Base-by-base conservation (phyloP, 257 asterid species). In the Solanum pinnatisectum region DNA sequence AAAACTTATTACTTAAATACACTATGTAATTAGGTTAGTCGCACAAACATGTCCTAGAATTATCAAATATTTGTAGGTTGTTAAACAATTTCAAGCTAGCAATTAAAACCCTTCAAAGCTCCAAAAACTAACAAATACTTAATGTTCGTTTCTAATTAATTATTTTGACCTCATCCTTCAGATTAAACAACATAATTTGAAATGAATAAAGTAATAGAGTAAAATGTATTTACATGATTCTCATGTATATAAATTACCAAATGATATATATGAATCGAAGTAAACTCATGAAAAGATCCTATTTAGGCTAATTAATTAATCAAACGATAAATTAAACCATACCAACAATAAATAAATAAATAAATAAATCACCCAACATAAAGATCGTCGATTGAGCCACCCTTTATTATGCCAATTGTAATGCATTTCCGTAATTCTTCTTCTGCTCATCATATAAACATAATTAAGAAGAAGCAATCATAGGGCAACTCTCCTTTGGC, bases 401-500 rank as follows among this genome's bases (percentile, higher is more conserved):
- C 23, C 13, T 70, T 30, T 32, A 32, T 32, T 71, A 32, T 71
- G 78, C 78, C 39, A 30, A 13, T 70, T 70, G 23, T 18, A 16
- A 32, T 13, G 77, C 23, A 70, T 68, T 74, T 74, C 16, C 30
- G 22, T 37, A 11, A 10, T 18, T 42, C 37, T 84, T 60, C 18
- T 60, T 35, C 33, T 65, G 15, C 18, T 14, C 9, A 15, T 32
- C 76, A 71, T 71, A 71, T 32, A 30, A 36, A 60, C 67, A 52
- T 12, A 84, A 88, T 77, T 87, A 89, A 89, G 90, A 81, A 63
- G 87, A 89, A 68, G n/a, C 35, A 78, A 87, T 87, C 30, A 6
- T 76, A 87, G 91, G 91, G 82, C 90, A 87, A 89, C 91, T 89
- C 90, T 89, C 90, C 90, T 87, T 89, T 89, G 91, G 88, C 91